These are phyloP conservation scores for Periglandula ipomoeae DNA, from an alignment of 2,329 filamentous ascomycete genomes.

Conservation along the genomic window DNA sequence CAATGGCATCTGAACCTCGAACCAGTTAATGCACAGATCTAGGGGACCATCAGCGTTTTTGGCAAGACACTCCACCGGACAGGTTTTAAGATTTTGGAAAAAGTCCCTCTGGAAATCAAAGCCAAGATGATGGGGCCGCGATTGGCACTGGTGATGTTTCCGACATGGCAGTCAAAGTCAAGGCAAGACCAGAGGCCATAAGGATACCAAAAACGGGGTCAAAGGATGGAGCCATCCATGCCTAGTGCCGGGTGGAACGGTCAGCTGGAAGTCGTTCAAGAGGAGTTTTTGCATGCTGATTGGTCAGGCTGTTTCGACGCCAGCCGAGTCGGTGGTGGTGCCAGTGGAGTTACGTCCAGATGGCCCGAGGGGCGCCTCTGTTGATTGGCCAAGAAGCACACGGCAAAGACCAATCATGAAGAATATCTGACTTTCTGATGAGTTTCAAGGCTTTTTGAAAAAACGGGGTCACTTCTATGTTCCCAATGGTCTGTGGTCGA, in stretches of 20 bases:
- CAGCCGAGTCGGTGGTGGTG: constrained; percentile 13
- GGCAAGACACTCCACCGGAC: constrained; percentile 9
- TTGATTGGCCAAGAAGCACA: constrained; percentile 13
- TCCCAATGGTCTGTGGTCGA: background rate
- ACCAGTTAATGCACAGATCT: constrained; percentile 1
- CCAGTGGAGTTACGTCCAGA: constrained; percentile 13
- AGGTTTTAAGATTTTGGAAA: background rate
- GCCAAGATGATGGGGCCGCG: background rate
- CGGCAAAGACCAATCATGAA: constrained; percentile 9
- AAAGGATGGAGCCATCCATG: constrained; percentile 10
- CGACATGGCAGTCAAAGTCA: background rate
- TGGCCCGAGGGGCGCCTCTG: background rate
- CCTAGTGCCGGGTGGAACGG: constrained; percentile 5
- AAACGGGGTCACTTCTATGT: background rate
- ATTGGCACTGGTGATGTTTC: background rate
- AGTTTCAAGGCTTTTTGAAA: background rate
- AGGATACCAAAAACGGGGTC: constrained; percentile 13
- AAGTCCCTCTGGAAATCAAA: background rate
- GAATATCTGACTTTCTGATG: background rate
- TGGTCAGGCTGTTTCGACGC: constrained; percentile 14
- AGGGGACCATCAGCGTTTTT: background rate
- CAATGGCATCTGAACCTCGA: constrained; percentile 11
- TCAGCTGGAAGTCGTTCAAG: constrained; percentile 8
- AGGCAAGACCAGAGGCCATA: constrained; percentile 10
- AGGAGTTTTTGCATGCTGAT: constrained; percentile 19